Conservation (phyloP, 192 early-diverging fungal genomes). For the Funneliformis geosporum region DNA sequence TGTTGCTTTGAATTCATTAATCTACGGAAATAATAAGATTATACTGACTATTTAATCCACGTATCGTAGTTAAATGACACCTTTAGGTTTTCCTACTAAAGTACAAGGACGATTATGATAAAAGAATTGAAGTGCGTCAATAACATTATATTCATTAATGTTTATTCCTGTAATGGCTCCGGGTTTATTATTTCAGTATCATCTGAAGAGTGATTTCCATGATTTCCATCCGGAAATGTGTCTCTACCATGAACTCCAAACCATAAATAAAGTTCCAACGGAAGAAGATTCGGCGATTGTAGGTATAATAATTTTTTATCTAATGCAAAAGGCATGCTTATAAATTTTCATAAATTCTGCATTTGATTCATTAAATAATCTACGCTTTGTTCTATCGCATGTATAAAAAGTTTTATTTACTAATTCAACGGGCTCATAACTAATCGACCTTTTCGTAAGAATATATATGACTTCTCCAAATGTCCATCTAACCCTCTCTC, state of each 20-base stretch:
- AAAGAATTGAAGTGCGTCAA: neutral
- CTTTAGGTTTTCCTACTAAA: neutral
- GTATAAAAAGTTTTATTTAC: too few relatives aligned
- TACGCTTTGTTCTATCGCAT: too few relatives aligned
- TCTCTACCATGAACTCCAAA: slow-evolving; percentile 1
- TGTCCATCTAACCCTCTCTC: too few relatives aligned
- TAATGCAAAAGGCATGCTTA: slow-evolving; percentile 10
- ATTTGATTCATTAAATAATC: slow-evolving; percentile 7
- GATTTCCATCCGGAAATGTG: neutral
- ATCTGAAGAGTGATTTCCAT: too few relatives aligned
- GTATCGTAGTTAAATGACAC: neutral
- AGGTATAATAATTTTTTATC: neutral
- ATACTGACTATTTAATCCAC: neutral
- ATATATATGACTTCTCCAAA: too few relatives aligned
- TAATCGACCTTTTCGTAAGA: too few relatives aligned
- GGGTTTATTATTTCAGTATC: neutral
- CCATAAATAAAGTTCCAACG: neutral
- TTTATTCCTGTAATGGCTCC: neutral
- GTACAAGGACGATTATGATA: neutral
- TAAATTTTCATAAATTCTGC: slow-evolving; percentile 12
- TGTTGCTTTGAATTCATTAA: too few relatives aligned
- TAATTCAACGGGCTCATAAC: too few relatives aligned
- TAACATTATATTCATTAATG: neutral
- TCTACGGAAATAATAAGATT: neutral
- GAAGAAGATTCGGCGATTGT: neutral